These are phyloP conservation scores for Primulina huaijiensis DNA, from an alignment of 257 asterid genomes.

Conservation along the genomic window DNA sequence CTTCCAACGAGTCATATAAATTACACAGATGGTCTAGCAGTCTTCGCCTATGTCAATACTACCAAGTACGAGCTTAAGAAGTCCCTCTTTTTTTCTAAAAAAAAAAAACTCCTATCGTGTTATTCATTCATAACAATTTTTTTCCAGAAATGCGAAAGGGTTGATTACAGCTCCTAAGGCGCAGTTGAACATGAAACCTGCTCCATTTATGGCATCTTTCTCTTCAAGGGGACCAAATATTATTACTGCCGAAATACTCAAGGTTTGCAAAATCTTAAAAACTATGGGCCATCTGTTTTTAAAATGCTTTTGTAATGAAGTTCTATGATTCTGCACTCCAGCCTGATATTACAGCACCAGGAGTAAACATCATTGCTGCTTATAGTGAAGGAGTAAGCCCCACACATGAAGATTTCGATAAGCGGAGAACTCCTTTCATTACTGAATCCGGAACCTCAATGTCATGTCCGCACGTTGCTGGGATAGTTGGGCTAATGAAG, in stretches of 20 bases:
- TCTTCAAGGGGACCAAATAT: constrained; percentile 71
- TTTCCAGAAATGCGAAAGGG: constrained; percentile 46
- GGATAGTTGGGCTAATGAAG: constrained; percentile 52
- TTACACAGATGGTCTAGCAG: constrained; percentile 38
- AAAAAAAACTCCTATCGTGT: background rate
- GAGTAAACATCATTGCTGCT: constrained; percentile 58
- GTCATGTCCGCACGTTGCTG: constrained; percentile 75
- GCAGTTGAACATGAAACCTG: constrained; percentile 29
- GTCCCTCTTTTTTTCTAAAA: too few relatives aligned
- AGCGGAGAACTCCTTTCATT: constrained; percentile 30
- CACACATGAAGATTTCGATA: constrained; percentile 23
- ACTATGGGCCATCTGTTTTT: background rate
- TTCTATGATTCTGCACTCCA: constrained; percentile 8
- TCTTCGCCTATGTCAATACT: constrained; percentile 40
- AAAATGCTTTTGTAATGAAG: background rate
- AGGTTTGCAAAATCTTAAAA: constrained; percentile 36
- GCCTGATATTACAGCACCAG: constrained; percentile 77
- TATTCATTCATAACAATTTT: too few relatives aligned
- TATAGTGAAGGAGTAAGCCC: constrained; percentile 34
- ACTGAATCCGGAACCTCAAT: constrained; percentile 50
- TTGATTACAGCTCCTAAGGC: constrained; percentile 37
- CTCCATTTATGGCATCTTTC: constrained; percentile 63
- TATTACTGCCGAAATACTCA: constrained; percentile 53
- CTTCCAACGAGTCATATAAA: constrained; percentile 54
- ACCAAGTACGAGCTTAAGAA: constrained; percentile 27